phyloP scores from a whole-genome alignment of 1,284 basidiomycete genomes.

The Ganoderma boninense region DNA sequence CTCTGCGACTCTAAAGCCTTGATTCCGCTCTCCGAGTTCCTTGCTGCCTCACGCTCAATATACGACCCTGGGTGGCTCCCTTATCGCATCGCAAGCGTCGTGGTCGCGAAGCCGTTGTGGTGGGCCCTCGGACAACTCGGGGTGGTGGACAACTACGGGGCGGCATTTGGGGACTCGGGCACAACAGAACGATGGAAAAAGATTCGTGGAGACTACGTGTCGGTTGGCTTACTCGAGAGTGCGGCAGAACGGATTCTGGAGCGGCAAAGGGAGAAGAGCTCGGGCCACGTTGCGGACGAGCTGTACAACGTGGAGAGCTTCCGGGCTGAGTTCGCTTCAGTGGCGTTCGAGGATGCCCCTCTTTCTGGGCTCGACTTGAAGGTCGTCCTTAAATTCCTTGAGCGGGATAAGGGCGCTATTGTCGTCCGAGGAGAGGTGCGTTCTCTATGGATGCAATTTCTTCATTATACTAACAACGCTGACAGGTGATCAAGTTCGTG shows the following conservation, averaged over 20 bases:
- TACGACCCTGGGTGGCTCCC: slow-evolving; percentile 76
- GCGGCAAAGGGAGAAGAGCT: slow-evolving; percentile 55
- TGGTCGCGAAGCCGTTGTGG: slow-evolving; percentile 84
- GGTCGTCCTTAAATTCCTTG: slow-evolving; percentile 80
- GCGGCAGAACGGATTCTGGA: slow-evolving; percentile 69
- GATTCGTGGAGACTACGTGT: slow-evolving; percentile 79
- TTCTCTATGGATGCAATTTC: slow-evolving; percentile 6
- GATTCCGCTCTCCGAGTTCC: slow-evolving; percentile 65
- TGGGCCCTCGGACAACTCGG: slow-evolving; percentile 86
- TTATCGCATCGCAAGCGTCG: slow-evolving; percentile 70
- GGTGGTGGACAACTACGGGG: slow-evolving; percentile 69
- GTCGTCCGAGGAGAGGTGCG: slow-evolving; percentile 73
- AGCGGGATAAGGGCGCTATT: slow-evolving; percentile 75
- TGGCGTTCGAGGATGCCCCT: slow-evolving; percentile 51
- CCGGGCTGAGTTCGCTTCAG: slow-evolving; percentile 60
- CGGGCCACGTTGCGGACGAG: slow-evolving; percentile 62
- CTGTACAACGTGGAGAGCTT: slow-evolving; percentile 75
- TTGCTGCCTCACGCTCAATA: slow-evolving; percentile 67
- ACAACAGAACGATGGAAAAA: slow-evolving; percentile 73
- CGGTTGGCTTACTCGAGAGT: slow-evolving; percentile 69
- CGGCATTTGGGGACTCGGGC: slow-evolving; percentile 49
- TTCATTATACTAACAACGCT: slow-evolving; percentile 10
- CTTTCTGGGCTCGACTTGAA: slow-evolving; percentile 70
- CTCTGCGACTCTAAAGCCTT: slow-evolving; percentile 56
- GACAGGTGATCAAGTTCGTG: slow-evolving; percentile 81